Conservation (phyloP, 2,329 filamentous ascomycete species). For the Aciculosporium take region DNA sequence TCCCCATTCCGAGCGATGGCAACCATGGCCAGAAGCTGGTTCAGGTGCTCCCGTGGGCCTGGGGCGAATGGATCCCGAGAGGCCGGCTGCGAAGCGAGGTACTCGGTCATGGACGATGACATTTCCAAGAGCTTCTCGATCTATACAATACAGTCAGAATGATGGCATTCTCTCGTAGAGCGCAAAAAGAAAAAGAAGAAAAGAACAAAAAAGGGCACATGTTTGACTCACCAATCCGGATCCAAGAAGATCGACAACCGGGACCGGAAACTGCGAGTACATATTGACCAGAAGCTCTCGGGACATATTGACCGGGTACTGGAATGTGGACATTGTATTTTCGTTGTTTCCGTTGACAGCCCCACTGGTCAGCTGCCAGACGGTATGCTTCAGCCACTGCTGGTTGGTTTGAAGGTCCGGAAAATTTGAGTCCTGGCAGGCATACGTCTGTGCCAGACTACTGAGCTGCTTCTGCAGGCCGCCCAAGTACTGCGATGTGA, state of each 20-base stretch:
- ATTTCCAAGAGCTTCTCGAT: conserved; percentile 73
- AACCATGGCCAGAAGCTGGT: conserved; percentile 52
- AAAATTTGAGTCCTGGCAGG: conserved; percentile 39
- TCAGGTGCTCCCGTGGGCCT: conserved; percentile 60
- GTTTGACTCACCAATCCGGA: conserved; percentile 49
- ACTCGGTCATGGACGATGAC: conserved; percentile 57
- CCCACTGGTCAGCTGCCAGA: conserved; percentile 48
- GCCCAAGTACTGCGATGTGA: conserved; percentile 41
- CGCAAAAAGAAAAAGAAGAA: too few relatives aligned
- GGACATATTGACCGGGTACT: conserved; percentile 48
- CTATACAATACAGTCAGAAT: conserved; percentile 18
- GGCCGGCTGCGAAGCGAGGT: conserved; percentile 50
- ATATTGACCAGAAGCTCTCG: conserved; percentile 49
- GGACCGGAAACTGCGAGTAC: conserved; percentile 55
- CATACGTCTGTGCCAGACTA: conserved; percentile 37
- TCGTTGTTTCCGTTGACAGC: conserved; percentile 31
- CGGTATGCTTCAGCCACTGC: conserved; percentile 49
- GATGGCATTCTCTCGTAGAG: background rate
- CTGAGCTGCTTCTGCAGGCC: conserved; percentile 48
- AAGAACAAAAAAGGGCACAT: background rate
- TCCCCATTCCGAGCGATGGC: conserved; percentile 61
- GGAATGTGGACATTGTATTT: conserved; percentile 44
- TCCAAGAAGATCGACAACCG: conserved; percentile 64
- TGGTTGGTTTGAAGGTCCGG: conserved; percentile 44
- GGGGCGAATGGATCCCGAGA: conserved; percentile 47